Evolutionary conservation across 1,284 basidiomycete genomes (phyloP).

Genomic region (Cryptococcus sp.): DNA sequence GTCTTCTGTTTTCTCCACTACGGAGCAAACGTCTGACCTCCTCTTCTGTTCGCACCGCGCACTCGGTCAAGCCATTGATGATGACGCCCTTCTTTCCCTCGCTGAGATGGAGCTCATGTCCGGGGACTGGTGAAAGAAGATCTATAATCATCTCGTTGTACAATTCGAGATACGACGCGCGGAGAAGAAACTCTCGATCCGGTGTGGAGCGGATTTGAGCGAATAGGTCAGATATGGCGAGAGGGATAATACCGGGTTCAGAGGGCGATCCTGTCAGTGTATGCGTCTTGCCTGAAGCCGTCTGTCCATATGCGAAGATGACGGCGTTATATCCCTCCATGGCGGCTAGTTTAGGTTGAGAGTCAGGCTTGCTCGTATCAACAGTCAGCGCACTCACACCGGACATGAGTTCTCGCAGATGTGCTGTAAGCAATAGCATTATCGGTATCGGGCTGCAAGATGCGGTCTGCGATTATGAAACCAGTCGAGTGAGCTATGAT

Average conservation of each 20-base stretch:
- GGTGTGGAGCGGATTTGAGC: constrained; percentile 53
- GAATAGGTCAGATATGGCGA: constrained; percentile 68
- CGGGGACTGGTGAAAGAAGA: constrained; percentile 41
- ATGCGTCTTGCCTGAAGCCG: constrained; percentile 81
- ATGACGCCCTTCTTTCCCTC: constrained; percentile 53
- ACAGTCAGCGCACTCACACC: constrained; percentile 46
- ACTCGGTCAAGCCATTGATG: constrained; percentile 52
- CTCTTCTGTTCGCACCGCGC: constrained; percentile 82
- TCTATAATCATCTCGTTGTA: constrained; percentile 93
- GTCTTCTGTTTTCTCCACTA: constrained; percentile 81
- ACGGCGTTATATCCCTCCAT: constrained; percentile 98
- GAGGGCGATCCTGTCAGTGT: constrained; percentile 78
- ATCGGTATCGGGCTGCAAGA: constrained; percentile 59
- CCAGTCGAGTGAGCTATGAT: neutral
- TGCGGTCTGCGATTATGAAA: constrained; percentile 48
- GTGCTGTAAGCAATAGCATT: constrained; percentile 84
- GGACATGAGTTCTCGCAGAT: constrained; percentile 81
- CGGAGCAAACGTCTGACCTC: constrained; percentile 80
- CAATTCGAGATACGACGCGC: constrained; percentile 93
- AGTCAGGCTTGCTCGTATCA: neutral
- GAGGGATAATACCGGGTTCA: constrained; percentile 92
- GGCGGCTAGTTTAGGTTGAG: constrained; percentile 59
- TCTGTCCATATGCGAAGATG: constrained; percentile 82
- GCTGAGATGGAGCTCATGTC: constrained; percentile 45
- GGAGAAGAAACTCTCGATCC: constrained; percentile 81